A percentile compares a stretch with the other conserved stretches of the same genome.
Conservation (phyloP, 2,329 filamentous ascomycete species). For the Colletotrichum coccodes region DNA sequence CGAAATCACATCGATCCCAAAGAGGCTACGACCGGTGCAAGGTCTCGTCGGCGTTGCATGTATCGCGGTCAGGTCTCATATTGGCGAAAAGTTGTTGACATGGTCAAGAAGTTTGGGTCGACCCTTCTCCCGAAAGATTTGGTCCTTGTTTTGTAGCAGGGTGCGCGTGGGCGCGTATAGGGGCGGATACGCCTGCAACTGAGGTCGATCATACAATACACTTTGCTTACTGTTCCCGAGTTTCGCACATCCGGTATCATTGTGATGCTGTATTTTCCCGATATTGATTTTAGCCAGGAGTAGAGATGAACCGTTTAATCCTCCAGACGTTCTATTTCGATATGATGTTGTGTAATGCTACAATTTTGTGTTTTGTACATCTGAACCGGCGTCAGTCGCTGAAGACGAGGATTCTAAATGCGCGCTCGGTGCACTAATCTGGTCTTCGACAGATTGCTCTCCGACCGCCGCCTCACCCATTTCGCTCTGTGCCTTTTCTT, state of each 20-base stretch:
- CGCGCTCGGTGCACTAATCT: slow-evolving; percentile 4
- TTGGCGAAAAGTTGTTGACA: slow-evolving; percentile 68
- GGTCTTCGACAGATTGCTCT: slow-evolving; percentile 6
- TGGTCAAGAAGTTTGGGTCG: slow-evolving; percentile 63
- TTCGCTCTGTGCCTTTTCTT: slow-evolving; percentile 50
- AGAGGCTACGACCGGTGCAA: slow-evolving; percentile 55
- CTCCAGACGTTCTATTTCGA: background rate
- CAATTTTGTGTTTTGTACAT: background rate
- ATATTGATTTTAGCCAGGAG: slow-evolving; percentile 12
- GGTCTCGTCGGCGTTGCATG: slow-evolving; percentile 56
- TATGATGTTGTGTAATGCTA: background rate
- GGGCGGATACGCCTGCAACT: slow-evolving; percentile 59
- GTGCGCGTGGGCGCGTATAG: slow-evolving; percentile 59
- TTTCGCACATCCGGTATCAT: background rate
- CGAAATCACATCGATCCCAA: slow-evolving; percentile 53
- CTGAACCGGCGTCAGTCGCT: background rate
- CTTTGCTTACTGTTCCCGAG: slow-evolving; percentile 49
- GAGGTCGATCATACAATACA: slow-evolving; percentile 68
- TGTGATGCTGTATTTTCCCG: slow-evolving; percentile 3
- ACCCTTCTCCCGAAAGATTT: slow-evolving; percentile 58
- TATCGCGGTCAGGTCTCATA: slow-evolving; percentile 63
- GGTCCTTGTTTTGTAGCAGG: slow-evolving; percentile 62
- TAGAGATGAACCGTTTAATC: slow-evolving; percentile 35
- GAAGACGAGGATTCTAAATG: slow-evolving; percentile 25
- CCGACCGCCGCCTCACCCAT: slow-evolving; percentile 25